phyloP scores from a whole-genome alignment of 2,329 filamentous ascomycete species.

The Corynespora cassiicola region DNA sequence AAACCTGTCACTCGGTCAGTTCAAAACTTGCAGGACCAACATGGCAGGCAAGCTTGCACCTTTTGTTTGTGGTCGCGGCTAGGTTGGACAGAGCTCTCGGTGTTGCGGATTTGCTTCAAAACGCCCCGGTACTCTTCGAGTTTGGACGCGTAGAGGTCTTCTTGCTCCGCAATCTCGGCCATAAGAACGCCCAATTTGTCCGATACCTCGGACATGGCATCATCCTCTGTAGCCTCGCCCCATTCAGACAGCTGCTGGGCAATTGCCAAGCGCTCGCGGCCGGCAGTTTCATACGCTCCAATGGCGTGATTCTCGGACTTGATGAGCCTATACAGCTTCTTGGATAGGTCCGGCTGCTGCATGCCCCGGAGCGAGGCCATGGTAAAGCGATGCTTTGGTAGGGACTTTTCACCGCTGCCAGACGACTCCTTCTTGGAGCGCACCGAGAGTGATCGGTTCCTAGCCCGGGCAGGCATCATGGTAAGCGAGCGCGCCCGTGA shows the following conservation, averaged over 20 bases:
- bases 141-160: constrained; percentile 84
- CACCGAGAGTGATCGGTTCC: constrained; percentile 77
- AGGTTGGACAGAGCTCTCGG: constrained; percentile 93
- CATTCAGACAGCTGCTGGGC: constrained; percentile 93
- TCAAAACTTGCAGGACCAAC: not conserved
- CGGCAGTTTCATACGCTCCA: constrained; percentile 81
- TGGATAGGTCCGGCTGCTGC: constrained; percentile 85
- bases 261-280: constrained; percentile 82
- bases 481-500: constrained; percentile 39
- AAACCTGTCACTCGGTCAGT: constrained; percentile 58
- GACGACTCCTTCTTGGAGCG: constrained; percentile 66
- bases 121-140: constrained; percentile 83
- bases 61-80: constrained; percentile 86
- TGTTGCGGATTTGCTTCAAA: constrained; percentile 93
- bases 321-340: constrained; percentile 88
- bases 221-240: constrained; percentile 91
- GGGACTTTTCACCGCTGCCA: constrained; percentile 49
- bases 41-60: constrained; percentile 33
- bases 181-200: constrained; percentile 96
- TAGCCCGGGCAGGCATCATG: constrained; percentile 43
- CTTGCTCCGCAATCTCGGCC: constrained; percentile 91
- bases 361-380: constrained; percentile 86
- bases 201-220: constrained; percentile 84
- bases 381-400: constrained; percentile 74
- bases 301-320: constrained; percentile 94